Conservation (phyloP, 2,329 filamentous ascomycete genomes). For the Drechslera avenae region DNA sequence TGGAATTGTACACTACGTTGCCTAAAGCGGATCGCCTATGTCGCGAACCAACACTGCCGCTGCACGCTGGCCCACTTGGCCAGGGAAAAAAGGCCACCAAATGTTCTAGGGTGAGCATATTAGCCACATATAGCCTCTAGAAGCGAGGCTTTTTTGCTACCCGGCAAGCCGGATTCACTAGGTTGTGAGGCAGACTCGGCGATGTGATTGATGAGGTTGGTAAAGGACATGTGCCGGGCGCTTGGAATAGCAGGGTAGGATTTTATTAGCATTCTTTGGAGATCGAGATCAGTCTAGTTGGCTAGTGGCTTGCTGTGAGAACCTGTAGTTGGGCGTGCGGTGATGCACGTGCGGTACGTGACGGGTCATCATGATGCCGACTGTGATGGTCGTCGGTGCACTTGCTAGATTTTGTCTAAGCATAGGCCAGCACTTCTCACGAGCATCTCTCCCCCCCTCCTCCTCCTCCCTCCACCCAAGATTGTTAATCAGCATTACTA, state of each 20-base stretch:
- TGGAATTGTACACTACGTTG: neutral
- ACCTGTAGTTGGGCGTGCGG: neutral
- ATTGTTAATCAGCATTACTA: too few species aligned
- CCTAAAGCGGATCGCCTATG: neutral
- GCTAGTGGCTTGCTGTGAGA: neutral
- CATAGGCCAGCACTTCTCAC: too few species aligned
- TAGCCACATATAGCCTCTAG: conserved; percentile 9
- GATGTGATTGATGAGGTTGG: conserved; percentile 19
- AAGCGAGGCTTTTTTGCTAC: conserved; percentile 4
- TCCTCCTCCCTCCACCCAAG: too few species aligned
- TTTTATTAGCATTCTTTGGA: neutral
- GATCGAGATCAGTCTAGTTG: neutral
- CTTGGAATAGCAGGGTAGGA: conserved; percentile 1
- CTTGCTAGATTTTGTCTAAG: too few species aligned
- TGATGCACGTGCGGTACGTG: neutral
- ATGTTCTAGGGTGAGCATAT: conserved; percentile 5
- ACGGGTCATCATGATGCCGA: too few species aligned
- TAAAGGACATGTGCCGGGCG: conserved; percentile 9
- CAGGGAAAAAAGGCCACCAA: conserved; percentile 10
- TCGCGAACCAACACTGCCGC: conserved; percentile 3
- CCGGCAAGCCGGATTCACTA: conserved; percentile 8
- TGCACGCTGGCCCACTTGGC: conserved; percentile 1
- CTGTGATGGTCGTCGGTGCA: neutral
- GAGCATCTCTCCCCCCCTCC: too few species aligned
- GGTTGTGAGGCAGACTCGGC: conserved; percentile 10